A percentile compares a stretch with the other conserved stretches of the same genome.
phyloP scores from a whole-genome alignment of 345 rosid species.

The Dipteronia dyeriana region DNA sequence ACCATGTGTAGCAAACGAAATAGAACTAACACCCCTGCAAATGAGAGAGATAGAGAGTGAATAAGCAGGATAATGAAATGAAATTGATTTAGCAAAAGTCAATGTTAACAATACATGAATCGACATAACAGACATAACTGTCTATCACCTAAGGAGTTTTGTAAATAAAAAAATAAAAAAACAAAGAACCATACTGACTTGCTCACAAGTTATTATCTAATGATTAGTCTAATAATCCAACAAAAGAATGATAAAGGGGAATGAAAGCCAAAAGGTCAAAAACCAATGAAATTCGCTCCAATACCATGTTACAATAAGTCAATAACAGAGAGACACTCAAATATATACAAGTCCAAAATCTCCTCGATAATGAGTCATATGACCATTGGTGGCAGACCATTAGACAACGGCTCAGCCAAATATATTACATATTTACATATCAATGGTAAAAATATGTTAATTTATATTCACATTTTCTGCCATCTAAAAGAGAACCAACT shows the following conservation, averaged over 20 bases:
- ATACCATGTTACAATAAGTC: neutral
- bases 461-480: neutral
- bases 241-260: too few relatives aligned
- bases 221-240: too few relatives aligned
- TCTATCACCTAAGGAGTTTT: neutral
- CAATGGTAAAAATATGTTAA: neutral
- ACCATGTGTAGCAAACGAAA: constrained; percentile 65
- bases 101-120: neutral
- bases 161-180: neutral
- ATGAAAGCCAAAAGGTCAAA: too few relatives aligned
- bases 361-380: too few relatives aligned
- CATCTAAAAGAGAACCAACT: neutral
- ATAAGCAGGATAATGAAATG: neutral
- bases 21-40: constrained; percentile 85
- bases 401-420: neutral
- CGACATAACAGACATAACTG: neutral
- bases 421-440: neutral
- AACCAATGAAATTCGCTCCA: too few relatives aligned
- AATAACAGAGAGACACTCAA: neutral
- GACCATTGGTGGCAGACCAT: neutral
- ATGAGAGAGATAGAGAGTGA: constrained; percentile 10
- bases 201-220: neutral
- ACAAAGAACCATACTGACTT: neutral
- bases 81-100: constrained; percentile 5
- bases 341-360: neutral